Conservation (phyloP, 1,284 basidiomycete species). For the Moesziomyces antarcticus region DNA sequence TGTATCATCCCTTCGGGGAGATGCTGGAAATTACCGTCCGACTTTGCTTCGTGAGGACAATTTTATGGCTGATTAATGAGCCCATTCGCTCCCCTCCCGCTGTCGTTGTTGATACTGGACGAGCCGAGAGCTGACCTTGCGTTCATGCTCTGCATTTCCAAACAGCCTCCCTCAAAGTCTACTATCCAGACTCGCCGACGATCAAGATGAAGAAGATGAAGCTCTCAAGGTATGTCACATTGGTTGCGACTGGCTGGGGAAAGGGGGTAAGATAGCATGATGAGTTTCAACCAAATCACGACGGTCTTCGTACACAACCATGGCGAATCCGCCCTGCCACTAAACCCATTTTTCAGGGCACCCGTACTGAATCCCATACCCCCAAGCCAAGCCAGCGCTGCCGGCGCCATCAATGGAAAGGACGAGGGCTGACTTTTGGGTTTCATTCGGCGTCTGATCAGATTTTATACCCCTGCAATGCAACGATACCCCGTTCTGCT, state of each 20-base stretch:
- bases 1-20: conserved; percentile 35
- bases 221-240: neutral
- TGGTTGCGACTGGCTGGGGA: neutral
- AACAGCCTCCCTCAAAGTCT: no score
- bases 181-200: no score
- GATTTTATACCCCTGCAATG: neutral
- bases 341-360: conserved; percentile 61
- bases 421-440: no score
- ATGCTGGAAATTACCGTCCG: conserved; percentile 66
- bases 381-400: no score
- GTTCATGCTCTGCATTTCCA: no score
- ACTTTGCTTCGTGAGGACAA: conserved; percentile 57
- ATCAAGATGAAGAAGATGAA: no score
- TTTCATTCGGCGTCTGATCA: no score
- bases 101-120: neutral
- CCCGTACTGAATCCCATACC: conserved; percentile 41
- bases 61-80: conserved; percentile 62
- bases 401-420: no score
- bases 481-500: neutral
- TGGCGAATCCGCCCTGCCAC: conserved; percentile 64
- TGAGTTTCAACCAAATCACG: conserved; percentile 58
- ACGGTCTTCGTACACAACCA: conserved; percentile 61
- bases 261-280: conserved; percentile 12
- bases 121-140: neutral
- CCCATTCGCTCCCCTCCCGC: conserved; percentile 3